These are phyloP conservation scores for Staphylotrichum tortipilum DNA, from an alignment of 495 filamentous ascomycete genomes.

Conservation along the genomic window DNA sequence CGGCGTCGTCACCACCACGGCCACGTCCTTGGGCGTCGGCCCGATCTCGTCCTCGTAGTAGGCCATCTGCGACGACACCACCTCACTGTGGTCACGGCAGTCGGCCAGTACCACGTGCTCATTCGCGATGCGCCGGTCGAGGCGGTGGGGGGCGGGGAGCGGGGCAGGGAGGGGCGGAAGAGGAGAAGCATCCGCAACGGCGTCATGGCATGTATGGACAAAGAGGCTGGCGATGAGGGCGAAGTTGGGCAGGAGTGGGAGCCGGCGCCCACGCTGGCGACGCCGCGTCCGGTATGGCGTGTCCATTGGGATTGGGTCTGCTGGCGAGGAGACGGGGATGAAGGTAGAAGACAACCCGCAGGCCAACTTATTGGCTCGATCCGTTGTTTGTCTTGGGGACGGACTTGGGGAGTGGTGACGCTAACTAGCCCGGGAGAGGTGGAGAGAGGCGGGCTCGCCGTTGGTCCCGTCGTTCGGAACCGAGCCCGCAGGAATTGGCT, in stretches of 20 bases:
- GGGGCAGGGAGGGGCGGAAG: neutral
- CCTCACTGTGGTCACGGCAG: slow-evolving; percentile 14
- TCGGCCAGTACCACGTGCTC: slow-evolving; percentile 28
- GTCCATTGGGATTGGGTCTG: neutral
- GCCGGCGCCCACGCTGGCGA: neutral
- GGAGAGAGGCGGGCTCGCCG: too few species aligned
- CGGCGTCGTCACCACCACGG: slow-evolving; percentile 18
- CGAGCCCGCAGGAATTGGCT: too few species aligned
- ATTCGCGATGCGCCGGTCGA: neutral
- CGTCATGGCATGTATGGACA: neutral
- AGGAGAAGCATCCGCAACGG: neutral
- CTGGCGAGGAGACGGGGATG: neutral
- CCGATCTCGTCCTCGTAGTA: slow-evolving; percentile 24
- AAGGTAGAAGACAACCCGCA: too few species aligned
- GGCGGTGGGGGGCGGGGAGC: neutral
- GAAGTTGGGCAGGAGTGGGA: neutral
- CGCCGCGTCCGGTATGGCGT: neutral
- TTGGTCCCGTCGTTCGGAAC: too few species aligned
- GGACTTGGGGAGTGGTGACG: too few species aligned
- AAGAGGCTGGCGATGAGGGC: slow-evolving; percentile 1
- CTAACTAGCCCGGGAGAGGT: too few species aligned
- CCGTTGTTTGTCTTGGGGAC: too few species aligned
- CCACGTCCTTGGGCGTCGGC: slow-evolving; percentile 22
- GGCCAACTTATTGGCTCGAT: too few species aligned
- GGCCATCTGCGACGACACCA: slow-evolving; percentile 29